phyloP scores from a whole-genome alignment of 1,284 basidiomycete genomes.

The Meira miltonrushii region DNA sequence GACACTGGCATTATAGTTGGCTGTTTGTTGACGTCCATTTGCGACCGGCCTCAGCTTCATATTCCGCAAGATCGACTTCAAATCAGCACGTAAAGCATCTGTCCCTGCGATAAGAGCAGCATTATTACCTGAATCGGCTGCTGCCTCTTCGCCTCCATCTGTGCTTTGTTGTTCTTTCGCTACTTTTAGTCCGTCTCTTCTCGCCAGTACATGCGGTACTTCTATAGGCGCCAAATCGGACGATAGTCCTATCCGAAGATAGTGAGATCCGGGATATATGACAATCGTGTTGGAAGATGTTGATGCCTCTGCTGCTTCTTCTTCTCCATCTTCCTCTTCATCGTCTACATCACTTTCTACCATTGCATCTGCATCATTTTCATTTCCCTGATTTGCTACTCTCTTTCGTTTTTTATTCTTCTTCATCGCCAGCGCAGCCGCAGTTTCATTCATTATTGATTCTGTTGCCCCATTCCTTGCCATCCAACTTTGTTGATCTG shows the following conservation, averaged over 20 bases:
- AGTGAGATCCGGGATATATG: constrained; percentile 87
- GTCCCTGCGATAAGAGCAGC: constrained; percentile 25
- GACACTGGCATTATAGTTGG: constrained; percentile 45
- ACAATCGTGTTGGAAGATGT: constrained; percentile 60
- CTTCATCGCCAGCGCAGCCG: neutral
- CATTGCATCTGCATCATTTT: constrained; percentile 17
- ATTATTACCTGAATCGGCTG: constrained; percentile 11
- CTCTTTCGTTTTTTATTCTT: constrained; percentile 12
- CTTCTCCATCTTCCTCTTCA: constrained; percentile 17
- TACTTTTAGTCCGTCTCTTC: constrained; percentile 28
- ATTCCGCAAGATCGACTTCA: constrained; percentile 50
- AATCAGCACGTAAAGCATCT: constrained; percentile 43
- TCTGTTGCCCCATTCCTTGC: constrained; percentile 1
- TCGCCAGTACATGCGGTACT: constrained; percentile 72
- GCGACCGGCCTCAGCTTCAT: constrained; percentile 47
- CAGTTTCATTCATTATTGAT: neutral
- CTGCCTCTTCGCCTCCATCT: neutral
- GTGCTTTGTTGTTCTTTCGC: constrained; percentile 20
- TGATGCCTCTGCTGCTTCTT: constrained; percentile 11
- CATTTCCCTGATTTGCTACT: constrained; percentile 1
- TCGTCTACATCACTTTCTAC: constrained; percentile 18
- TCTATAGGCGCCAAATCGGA: constrained; percentile 74
- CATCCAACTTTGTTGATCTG: constrained; percentile 48
- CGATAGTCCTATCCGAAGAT: constrained; percentile 78
- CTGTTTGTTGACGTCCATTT: constrained; percentile 42